Base-by-base conservation (phyloP, 768 basidiomycete species). In the Lactifluus volemus region DNA sequence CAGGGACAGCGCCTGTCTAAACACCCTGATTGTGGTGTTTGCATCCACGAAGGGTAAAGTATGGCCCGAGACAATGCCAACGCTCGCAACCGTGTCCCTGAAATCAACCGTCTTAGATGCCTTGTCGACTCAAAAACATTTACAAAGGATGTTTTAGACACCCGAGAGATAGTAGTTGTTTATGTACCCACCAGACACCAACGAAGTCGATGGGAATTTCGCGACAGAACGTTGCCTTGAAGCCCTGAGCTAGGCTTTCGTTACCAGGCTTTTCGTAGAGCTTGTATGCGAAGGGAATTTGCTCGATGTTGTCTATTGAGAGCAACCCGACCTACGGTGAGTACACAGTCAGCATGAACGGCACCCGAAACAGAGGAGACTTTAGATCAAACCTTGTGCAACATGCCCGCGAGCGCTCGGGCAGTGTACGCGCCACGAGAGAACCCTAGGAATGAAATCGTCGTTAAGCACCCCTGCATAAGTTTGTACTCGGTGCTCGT, bases 11-110 rank as follows among this genome's bases (percentile, higher is more conserved):
- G 89, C 90, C 50, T 93, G 90, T 17, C 90, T 77, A 71, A 92
- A 90, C 3, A 78, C 80, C 73, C 78, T 83, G 69, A 92, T 84
- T 11, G 78, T 77, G 21, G 72, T 75, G 67, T 89, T 87, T 17
- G 79, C 76, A 49, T 76, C 76, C 0, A 85, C 83, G 65, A 89
- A 92, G 0, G 90, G 90, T 32, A 92, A 73, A 2, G 75, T 78
- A 8, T 79, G 76, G 3, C 78, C 74, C 73, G 77, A 73, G 19
- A 92, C 59, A 1, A 86, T 65, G 0, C 90, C 90, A 19, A 89
- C 88, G 55, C 86, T 86, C 8, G 84, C 76, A 3, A 92, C 89
- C 0, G 89, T 92, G 60, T 92, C 89, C 89, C 88, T 81, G 56
- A 2, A 44, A 49, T 49, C 41, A 19, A 45, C 19, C 21, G 1